These are phyloP conservation scores for Penicillium sp. DNA, from an alignment of 2,329 filamentous ascomycete species.

Conservation along the genomic window DNA sequence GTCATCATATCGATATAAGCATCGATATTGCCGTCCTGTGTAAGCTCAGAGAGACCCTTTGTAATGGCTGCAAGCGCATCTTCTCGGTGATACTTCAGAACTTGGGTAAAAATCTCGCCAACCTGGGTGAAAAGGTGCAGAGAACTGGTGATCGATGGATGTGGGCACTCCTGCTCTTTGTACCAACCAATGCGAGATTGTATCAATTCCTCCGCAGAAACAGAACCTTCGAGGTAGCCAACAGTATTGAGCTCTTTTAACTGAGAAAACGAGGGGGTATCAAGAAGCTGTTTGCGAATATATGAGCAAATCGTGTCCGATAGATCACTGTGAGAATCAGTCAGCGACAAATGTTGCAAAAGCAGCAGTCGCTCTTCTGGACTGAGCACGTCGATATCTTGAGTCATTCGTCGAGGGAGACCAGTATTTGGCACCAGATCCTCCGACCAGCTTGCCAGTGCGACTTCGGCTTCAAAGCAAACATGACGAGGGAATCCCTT, in stretches of 20 bases:
- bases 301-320: constrained; percentile 36
- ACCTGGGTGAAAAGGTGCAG: constrained; percentile 46
- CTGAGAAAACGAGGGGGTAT: constrained; percentile 44
- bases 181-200: constrained; percentile 50
- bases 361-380: constrained; percentile 47
- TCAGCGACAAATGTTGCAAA: constrained; percentile 42
- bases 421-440: constrained; percentile 32
- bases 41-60: constrained; percentile 39
- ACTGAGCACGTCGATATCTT: constrained; percentile 49
- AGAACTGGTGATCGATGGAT: constrained; percentile 39
- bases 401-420: constrained; percentile 44
- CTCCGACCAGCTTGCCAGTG: constrained; percentile 42
- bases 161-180: constrained; percentile 39
- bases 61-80: constrained; percentile 44
- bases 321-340: constrained; percentile 33
- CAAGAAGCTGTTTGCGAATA: constrained; percentile 40
- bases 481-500: constrained; percentile 44
- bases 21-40: constrained; percentile 43
- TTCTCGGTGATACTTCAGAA: constrained; percentile 36
- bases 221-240: constrained; percentile 47
- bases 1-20: constrained; percentile 59
- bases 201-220: constrained; percentile 41
- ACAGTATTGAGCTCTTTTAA: constrained; percentile 45
- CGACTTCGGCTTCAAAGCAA: constrained; percentile 46
- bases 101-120: constrained; percentile 31